A percentile compares a stretch with the other conserved stretches of the same genome.
phyloP scores from a whole-genome alignment of 352 stramenopile species.

The Thalassiosira sp. region DNA sequence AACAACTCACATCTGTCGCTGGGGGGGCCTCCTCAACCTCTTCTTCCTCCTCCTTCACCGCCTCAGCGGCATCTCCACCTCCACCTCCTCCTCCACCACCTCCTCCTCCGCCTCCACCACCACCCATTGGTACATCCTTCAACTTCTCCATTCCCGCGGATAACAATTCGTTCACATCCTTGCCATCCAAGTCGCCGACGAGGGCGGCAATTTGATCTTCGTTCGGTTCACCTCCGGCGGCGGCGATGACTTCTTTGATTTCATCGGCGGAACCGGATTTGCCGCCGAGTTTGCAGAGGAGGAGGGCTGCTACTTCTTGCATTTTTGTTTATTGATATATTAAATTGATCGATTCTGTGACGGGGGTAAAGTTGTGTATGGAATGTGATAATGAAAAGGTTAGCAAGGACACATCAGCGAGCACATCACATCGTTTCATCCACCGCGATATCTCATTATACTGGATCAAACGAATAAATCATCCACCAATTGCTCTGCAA shows the following conservation, averaged over 20 bases:
- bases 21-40: slow-evolving; percentile 69
- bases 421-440: too few relatives aligned
- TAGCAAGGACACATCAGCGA: neutral
- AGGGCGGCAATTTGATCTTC: slow-evolving; percentile 74
- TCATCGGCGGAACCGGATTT: slow-evolving; percentile 88
- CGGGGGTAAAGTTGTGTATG: too few relatives aligned
- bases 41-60: slow-evolving; percentile 68
- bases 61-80: slow-evolving; percentile 53
- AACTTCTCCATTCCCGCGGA: slow-evolving; percentile 82
- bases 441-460: too few relatives aligned
- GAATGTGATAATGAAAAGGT: neutral
- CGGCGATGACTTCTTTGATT: slow-evolving; percentile 90
- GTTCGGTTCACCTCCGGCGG: slow-evolving; percentile 89
- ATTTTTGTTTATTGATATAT: slow-evolving; percentile 75
- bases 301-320: slow-evolving; percentile 96
- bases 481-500: too few relatives aligned
- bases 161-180: slow-evolving; percentile 82
- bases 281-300: slow-evolving; percentile 93
- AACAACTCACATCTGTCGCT: slow-evolving; percentile 45
- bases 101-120: slow-evolving; percentile 68
- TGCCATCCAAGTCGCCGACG: slow-evolving; percentile 76
- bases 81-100: slow-evolving; percentile 58
- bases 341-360: slow-evolving; percentile 1
- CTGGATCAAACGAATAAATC: too few relatives aligned
- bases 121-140: slow-evolving; percentile 84